Percentiles rank a stretch among this genome's conserved stretches.
Evolutionary conservation across 768 basidiomycete genomes (phyloP).

Genomic region (Phanerodontia chrysosporium): DNA sequence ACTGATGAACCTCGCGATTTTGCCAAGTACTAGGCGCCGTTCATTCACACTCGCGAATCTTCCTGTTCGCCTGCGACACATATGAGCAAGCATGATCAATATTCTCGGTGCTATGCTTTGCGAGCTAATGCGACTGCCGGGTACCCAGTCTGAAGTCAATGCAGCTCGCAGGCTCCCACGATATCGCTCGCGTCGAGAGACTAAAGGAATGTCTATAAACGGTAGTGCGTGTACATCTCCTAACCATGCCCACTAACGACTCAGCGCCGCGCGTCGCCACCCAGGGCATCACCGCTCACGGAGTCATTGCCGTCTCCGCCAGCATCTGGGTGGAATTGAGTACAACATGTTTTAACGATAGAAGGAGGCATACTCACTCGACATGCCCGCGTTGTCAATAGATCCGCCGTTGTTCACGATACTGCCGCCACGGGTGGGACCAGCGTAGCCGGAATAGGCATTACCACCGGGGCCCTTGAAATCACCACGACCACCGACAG

Average conservation of each 20-base stretch:
- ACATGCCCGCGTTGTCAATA: conserved; percentile 10
- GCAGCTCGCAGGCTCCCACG: no score
- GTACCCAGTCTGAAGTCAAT: no score
- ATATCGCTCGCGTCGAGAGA: no score
- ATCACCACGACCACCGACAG: conserved; percentile 13
- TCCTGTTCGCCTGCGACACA: no score
- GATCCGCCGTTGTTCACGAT: conserved; percentile 10
- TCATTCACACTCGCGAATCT: no score
- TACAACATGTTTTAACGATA: neutral
- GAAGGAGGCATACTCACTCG: conserved; percentile 6
- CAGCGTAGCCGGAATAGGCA: conserved; percentile 11
- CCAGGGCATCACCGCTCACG: conserved; percentile 6
- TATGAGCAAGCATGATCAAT: no score
- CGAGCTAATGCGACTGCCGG: no score
- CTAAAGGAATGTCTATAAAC: conserved; percentile 3
- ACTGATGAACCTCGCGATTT: no score
- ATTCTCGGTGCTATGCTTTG: no score
- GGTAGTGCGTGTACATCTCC: conserved; percentile 5
- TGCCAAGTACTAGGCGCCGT: no score
- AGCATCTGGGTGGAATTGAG: neutral
- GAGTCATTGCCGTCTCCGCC: conserved; percentile 8
- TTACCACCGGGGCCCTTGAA: conserved; percentile 16
- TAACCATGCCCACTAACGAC: neutral
- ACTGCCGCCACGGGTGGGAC: conserved; percentile 11
- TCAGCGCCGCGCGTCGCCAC: conserved; percentile 8